phyloP scores from a whole-genome alignment of 2,329 filamentous ascomycete genomes.

The Pseudogymnoascus sp. region DNA sequence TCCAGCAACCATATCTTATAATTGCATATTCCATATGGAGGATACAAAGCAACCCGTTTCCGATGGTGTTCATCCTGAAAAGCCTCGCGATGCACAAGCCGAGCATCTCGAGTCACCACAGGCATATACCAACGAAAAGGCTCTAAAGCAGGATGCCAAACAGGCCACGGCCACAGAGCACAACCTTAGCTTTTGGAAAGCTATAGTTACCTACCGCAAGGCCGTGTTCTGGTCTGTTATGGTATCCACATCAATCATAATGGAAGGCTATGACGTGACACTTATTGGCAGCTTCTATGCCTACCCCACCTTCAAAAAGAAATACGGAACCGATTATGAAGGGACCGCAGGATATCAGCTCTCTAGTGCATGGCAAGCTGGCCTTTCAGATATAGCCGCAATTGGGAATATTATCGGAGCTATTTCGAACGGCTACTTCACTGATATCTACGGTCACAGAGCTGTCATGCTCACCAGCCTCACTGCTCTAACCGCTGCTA shows the following conservation, averaged over 20 bases:
- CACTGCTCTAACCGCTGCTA: conserved; percentile 34
- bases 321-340: conserved; percentile 20
- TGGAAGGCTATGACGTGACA: conserved; percentile 32
- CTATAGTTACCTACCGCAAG: conserved; percentile 41
- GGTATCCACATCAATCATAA: conserved; percentile 30
- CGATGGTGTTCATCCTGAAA: neutral
- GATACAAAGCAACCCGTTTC: neutral
- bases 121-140: neutral
- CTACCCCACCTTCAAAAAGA: conserved; percentile 22
- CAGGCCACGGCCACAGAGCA: conserved; percentile 29
- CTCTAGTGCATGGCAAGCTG: conserved; percentile 34
- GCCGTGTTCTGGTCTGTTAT: conserved; percentile 32
- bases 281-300: conserved; percentile 28
- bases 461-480: conserved; percentile 37
- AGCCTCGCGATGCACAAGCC: neutral
- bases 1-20: neutral
- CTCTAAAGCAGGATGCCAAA: conserved; percentile 1
- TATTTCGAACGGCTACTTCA: conserved; percentile 34
- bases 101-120: neutral
- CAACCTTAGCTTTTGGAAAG: conserved; percentile 36
- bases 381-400: conserved; percentile 30
- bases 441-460: conserved; percentile 38
- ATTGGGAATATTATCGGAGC: conserved; percentile 35
- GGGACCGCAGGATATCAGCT: conserved; percentile 29
- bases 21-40: neutral